phyloP scores from a whole-genome alignment of 2,329 filamentous ascomycete genomes.

The Lojkania enalia region DNA sequence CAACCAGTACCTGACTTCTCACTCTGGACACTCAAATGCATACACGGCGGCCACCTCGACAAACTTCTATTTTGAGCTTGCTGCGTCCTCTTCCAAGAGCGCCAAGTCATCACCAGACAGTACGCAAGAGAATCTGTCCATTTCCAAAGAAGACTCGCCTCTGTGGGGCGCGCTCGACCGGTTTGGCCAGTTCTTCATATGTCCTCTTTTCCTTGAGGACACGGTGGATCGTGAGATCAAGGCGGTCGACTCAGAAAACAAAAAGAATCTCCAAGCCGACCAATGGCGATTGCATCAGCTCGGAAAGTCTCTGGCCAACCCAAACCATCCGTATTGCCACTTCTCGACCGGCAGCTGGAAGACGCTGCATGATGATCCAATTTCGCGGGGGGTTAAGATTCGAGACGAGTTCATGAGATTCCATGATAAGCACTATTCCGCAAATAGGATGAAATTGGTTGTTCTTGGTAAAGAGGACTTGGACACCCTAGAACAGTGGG shows the following conservation, averaged over 20 bases:
- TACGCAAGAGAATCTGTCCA: conserved; percentile 35
- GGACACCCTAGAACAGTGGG: conserved; percentile 82
- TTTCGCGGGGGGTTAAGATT: conserved; percentile 79
- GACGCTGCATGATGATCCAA: conserved; percentile 80
- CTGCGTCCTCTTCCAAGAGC: conserved; percentile 68
- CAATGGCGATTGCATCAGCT: conserved; percentile 86
- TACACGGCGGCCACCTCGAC: conserved; percentile 93
- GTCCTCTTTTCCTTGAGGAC: conserved; percentile 80
- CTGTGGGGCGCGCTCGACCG: conserved; percentile 83
- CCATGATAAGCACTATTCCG: conserved; percentile 85
- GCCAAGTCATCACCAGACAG: conserved; percentile 50
- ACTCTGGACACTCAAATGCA: conserved; percentile 92
- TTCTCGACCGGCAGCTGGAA: conserved; percentile 91
- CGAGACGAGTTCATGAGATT: conserved; percentile 92
- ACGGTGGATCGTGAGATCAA: conserved; percentile 84
- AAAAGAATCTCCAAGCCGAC: conserved; percentile 94
- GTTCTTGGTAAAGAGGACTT: conserved; percentile 80
- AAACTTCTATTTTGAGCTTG: conserved; percentile 97
- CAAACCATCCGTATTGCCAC: conserved; percentile 84
- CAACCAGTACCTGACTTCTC: conserved; percentile 84
- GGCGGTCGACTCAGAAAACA: conserved; percentile 94
- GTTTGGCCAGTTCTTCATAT: conserved; percentile 92
- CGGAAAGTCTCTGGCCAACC: conserved; percentile 84
- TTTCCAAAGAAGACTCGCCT: conserved; percentile 56
- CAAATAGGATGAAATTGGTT: conserved; percentile 91